A percentile compares a stretch with the other conserved stretches of the same genome.
Conservation (phyloP, 1,284 basidiomycete species). For the Prillingera fragicola region DNA sequence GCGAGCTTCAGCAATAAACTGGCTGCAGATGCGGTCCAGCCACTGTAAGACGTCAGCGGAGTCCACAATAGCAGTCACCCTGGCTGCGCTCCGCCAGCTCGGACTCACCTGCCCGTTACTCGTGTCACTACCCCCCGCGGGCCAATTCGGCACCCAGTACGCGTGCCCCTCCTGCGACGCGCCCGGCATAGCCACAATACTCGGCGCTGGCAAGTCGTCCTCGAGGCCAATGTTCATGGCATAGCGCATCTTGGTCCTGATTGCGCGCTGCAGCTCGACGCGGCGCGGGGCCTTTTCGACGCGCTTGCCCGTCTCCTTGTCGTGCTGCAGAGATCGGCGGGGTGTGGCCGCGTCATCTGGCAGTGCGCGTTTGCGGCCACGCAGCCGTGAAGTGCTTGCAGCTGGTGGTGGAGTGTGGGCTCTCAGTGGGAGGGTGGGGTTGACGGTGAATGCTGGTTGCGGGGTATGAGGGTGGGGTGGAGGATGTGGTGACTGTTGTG, state of each 20-base stretch:
- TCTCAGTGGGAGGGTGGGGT: no score
- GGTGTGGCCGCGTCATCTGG: not conserved
- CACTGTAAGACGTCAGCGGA: constrained; percentile 9
- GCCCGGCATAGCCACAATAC: not conserved
- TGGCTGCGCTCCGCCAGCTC: not conserved
- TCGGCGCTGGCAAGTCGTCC: constrained; percentile 17
- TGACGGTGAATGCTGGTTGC: not conserved
- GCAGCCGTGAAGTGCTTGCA: no score
- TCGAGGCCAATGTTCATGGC: constrained; percentile 20
- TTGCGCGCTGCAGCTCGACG: constrained; percentile 18
- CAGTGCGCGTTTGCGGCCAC: constrained; percentile 6
- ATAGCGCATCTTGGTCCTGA: constrained; percentile 21
- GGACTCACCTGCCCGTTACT: constrained; percentile 17
- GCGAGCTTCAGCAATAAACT: constrained; percentile 19
- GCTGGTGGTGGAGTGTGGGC: no score
- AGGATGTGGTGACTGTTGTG: not conserved
- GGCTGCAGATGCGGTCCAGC: constrained; percentile 15
- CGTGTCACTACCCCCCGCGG: constrained; percentile 10
- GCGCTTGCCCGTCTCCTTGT: constrained; percentile 16
- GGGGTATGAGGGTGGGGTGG: not conserved
- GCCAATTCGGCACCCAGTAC: constrained; percentile 21
- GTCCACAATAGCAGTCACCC: not conserved
- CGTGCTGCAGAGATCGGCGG: constrained; percentile 1
- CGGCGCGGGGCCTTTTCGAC: constrained; percentile 14
- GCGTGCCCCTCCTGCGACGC: constrained; percentile 1